phyloP scores from a whole-genome alignment of 1,284 basidiomycete genomes.

The Xerocomus tenax region DNA sequence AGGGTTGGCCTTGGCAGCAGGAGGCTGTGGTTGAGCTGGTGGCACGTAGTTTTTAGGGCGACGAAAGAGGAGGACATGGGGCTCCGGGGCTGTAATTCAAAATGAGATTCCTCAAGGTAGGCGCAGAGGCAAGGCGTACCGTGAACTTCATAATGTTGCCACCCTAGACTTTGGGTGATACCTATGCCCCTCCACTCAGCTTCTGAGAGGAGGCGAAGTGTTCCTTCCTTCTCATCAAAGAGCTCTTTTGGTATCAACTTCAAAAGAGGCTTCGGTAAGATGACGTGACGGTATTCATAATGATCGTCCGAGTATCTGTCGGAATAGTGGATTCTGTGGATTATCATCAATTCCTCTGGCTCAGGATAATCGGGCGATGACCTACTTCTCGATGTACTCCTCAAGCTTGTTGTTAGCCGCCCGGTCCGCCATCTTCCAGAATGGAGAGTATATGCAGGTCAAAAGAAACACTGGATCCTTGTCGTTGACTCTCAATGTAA shows the following conservation, averaged over 20 bases:
- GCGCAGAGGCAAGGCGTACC: constrained; percentile 44
- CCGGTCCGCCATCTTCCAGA: constrained; percentile 26
- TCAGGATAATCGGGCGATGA: constrained; percentile 7
- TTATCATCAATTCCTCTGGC: constrained; percentile 12
- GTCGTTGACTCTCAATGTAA: constrained; percentile 1
- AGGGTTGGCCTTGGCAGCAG: constrained; percentile 31
- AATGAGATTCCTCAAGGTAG: constrained; percentile 8
- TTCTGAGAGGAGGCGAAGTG: constrained; percentile 76
- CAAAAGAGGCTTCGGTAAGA: constrained; percentile 79
- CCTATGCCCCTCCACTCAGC: constrained; percentile 93
- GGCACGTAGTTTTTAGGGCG: constrained; percentile 57
- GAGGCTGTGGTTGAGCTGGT: constrained; percentile 36
- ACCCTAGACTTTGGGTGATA: constrained; percentile 90
- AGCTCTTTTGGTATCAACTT: constrained; percentile 81
- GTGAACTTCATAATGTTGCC: constrained; percentile 97
- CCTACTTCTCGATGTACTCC: constrained; percentile 62
- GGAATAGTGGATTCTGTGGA: constrained; percentile 68
- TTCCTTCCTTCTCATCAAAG: constrained; percentile 72
- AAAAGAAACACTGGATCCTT: constrained; percentile 1
- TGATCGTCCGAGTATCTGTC: constrained; percentile 76
- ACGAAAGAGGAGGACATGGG: constrained; percentile 76
- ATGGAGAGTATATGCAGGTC: constrained; percentile 11
- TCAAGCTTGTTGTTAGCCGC: constrained; percentile 43
- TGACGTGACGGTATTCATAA: constrained; percentile 88
- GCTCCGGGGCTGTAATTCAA: constrained; percentile 61